Evolutionary conservation across 2,329 filamentous ascomycete genomes (phyloP).

Genomic region (Rosellinia necatrix): DNA sequence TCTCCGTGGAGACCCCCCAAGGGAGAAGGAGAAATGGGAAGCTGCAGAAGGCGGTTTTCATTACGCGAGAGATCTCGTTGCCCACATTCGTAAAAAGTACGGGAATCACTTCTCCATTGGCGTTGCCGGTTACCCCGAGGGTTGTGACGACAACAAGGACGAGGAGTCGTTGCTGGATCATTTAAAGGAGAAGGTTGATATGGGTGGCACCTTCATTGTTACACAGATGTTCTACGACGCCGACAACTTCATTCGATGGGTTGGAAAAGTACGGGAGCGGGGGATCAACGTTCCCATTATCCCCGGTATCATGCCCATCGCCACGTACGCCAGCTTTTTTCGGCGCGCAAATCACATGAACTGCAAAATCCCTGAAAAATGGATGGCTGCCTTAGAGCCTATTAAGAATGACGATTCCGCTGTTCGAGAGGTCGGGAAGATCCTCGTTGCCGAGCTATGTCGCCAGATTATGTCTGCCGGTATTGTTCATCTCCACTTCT

Average conservation of each 20-base stretch:
- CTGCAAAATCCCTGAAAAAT: conserved; percentile 78
- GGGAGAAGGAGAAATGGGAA: conserved; percentile 93
- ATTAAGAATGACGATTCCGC: conserved; percentile 96
- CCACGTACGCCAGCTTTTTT: conserved; percentile 91
- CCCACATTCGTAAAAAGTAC: conserved; percentile 77
- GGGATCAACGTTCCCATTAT: conserved; percentile 86
- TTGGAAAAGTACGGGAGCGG: conserved; percentile 79
- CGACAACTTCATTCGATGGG: conserved; percentile 93
- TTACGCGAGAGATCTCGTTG: conserved; percentile 86
- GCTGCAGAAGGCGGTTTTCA: conserved; percentile 84
- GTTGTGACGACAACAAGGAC: conserved; percentile 89
- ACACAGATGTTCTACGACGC: conserved; percentile 99
- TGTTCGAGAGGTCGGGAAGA: conserved; percentile 87
- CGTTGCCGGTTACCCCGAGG: conserved; percentile 95
- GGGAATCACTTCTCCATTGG: conserved; percentile 96
- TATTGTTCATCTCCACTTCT: conserved; percentile 91
- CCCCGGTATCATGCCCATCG: conserved; percentile 92
- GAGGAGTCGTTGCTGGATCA: conserved; percentile 86
- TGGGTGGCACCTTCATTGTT: conserved; percentile 89
- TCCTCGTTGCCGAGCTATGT: conserved; percentile 87
- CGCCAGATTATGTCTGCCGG: conserved; percentile 80
- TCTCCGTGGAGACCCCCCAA: conserved; percentile 87
- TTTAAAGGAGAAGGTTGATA: conserved; percentile 95
- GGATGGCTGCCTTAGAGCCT: conserved; percentile 82
- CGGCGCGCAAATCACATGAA: conserved; percentile 90